Base-by-base conservation (phyloP, 352 stramenopile genomes). In the Globisporangium carolinianum region DNA sequence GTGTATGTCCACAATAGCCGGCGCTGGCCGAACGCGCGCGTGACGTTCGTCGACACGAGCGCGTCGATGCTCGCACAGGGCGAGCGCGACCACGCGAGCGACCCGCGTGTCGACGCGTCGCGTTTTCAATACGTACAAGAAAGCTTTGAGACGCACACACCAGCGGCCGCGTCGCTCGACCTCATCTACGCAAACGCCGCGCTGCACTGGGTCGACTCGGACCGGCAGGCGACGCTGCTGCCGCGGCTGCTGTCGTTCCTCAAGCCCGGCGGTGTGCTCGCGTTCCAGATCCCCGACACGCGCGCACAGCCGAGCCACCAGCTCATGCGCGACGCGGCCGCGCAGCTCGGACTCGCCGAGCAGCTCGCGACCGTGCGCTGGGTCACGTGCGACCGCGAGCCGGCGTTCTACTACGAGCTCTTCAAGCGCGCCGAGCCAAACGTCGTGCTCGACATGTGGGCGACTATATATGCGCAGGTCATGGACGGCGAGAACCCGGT, bases 141-240 rank as follows among this genome's bases (percentile, higher is more conserved):
- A 7, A 76, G 72, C 57, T 89, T 91, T 51, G 82, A 87, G 47
- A 75, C 51, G 1, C 89, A 78, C 57, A 12, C 63, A 6, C 67
- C 75, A 1, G 18, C 18, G 0, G 57, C 58, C 3, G 51, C 60
- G 5, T 67, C 69, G 0, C 67, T 89, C 41, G 77, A 89, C 55
- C 65, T 91, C 52, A 87, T 91, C 57, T 91, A 73, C 60, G 83
- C 79, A 12, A 91, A 91, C 49, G 77, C 82, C 0, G 79, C 79
- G 9, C 42, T 89, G 37, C 82, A 91, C 42, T 91, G 79, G 82
- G 76, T 88, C 24, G 72, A 54, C 36, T 46, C 68, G 1, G 79
- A 90, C 4, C 60, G 64, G 6, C 77, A 92, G 57, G 52, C 61
- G 39, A 45, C 47, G 9, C 66, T 90, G 14, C 53, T 92, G 8